phyloP scores from a whole-genome alignment of 1,139 yeast species.

The Pichia inconspicua region DNA sequence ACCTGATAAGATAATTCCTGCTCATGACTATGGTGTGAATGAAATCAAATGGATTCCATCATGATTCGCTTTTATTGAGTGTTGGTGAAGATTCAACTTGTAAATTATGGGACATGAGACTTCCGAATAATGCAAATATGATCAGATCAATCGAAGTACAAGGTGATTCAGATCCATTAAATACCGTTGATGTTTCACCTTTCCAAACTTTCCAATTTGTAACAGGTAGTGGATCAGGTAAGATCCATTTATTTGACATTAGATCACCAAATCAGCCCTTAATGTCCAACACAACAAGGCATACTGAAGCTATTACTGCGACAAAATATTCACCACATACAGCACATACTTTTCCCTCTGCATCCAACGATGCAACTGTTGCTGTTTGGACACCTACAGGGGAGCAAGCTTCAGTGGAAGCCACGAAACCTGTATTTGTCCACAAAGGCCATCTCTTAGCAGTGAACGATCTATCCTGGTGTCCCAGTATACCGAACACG shows the following conservation, averaged over 20 bases:
- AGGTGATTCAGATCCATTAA: slow-evolving; percentile 30
- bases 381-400: slow-evolving; percentile 50
- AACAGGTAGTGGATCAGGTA: slow-evolving; percentile 11
- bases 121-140: slow-evolving; percentile 13
- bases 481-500: slow-evolving; percentile 69
- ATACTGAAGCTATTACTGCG: slow-evolving; percentile 55
- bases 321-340: slow-evolving; percentile 72
- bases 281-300: slow-evolving; percentile 32
- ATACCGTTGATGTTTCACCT: slow-evolving; percentile 40
- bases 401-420: not conserved
- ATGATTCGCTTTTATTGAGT: slow-evolving; percentile 46
- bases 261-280: not conserved
- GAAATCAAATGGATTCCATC: slow-evolving; percentile 57
- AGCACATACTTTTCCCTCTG: slow-evolving; percentile 57
- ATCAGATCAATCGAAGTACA: not conserved
- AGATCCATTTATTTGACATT: slow-evolving; percentile 6
- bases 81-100: slow-evolving; percentile 52
- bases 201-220: slow-evolving; percentile 11
- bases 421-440: slow-evolving; percentile 42
- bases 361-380: slow-evolving; percentile 64
- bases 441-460: slow-evolving; percentile 92
- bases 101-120: slow-evolving; percentile 44
- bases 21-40: slow-evolving; percentile 42
- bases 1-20: slow-evolving; percentile 17
- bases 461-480: slow-evolving; percentile 85